Evolutionary conservation across 495 filamentous ascomycete species (phyloP), one percentile per base, ranked within the genome.

Genomic region (Mycothermus thermophilus): DNA sequence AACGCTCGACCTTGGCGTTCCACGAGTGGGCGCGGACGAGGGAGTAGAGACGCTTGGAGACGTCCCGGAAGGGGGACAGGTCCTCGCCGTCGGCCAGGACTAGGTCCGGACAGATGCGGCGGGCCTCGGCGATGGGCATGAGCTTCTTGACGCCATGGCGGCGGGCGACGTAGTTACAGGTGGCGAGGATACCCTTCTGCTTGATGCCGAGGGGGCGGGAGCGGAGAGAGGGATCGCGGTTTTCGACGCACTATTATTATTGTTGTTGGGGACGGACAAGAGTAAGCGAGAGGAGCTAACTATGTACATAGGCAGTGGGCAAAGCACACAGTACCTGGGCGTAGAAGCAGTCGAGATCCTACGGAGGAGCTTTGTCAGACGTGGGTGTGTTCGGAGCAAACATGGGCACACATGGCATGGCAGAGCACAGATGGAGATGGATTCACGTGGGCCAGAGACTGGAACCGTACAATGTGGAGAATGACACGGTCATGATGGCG

Each of bases 341-440:
- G 52, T 96, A 96, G 64, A 94, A 94, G 55, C 83, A 92, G 61
- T 93, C 83, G 62, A 90, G 82, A 58, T 87, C 82, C 80, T 85
- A 32, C 8, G 21, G n/a, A 7, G 13, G 34, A 30, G 15, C 10
- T n/a, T n/a, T n/a, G n/a, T n/a, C n/a, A n/a, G n/a, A n/a, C n/a
- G n/a, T n/a, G n/a, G n/a, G n/a, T n/a, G n/a, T n/a, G n/a, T n/a
- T n/a, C n/a, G n/a, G n/a, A n/a, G n/a, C n/a, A n/a, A n/a, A n/a
- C n/a, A n/a, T n/a, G n/a, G n/a, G n/a, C n/a, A n/a, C n/a, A n/a
- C n/a, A n/a, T n/a, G n/a, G n/a, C n/a, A n/a, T n/a, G n/a, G n/a
- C n/a, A n/a, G n/a, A n/a, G n/a, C n/a, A n/a, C n/a, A n/a, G n/a
- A n/a, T n/a, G n/a, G n/a, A n/a, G n/a, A n/a, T n/a, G n/a, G n/a